Evolutionary conservation across 768 basidiomycete genomes (phyloP).

Genomic region (Asterophora parasitica): DNA sequence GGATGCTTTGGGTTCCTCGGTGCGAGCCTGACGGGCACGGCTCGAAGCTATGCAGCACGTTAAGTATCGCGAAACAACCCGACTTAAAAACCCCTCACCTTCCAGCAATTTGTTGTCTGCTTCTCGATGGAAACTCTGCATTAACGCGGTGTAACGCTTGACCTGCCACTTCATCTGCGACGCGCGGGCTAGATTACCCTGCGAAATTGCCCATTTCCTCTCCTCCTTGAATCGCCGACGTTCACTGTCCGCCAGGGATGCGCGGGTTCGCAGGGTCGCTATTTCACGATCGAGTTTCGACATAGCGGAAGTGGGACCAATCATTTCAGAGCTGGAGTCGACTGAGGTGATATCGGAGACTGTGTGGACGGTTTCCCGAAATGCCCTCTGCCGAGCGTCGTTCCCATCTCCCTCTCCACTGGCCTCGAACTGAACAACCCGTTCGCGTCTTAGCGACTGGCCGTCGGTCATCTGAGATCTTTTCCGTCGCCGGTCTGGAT

Average conservation of each 20-base stretch:
- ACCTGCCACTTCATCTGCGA: conserved; percentile 82
- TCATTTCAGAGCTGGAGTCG: conserved; percentile 62
- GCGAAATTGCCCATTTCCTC: conserved; percentile 79
- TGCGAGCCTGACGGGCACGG: conserved; percentile 17
- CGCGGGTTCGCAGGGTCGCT: conserved; percentile 69
- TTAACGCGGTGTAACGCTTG: conserved; percentile 71
- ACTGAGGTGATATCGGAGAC: conserved; percentile 63
- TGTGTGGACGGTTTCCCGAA: conserved; percentile 24
- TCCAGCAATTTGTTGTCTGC: conserved; percentile 66
- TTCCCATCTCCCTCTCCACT: conserved; percentile 35
- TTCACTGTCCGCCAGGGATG: conserved; percentile 79
- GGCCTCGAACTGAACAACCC: conserved; percentile 42
- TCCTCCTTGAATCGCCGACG: conserved; percentile 81
- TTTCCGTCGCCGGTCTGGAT: conserved; percentile 29
- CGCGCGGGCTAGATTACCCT: conserved; percentile 71
- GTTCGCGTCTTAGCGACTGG: conserved; percentile 27
- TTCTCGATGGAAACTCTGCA: conserved; percentile 76
- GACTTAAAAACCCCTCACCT: conserved; percentile 36
- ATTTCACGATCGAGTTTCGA: conserved; percentile 69
- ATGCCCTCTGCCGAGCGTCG: conserved; percentile 20
- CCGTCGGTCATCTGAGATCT: conserved; percentile 17
- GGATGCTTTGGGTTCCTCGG: conserved; percentile 20
- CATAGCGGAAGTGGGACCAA: conserved; percentile 54
- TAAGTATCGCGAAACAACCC: neutral
- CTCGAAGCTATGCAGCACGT: conserved; percentile 12